phyloP scores from a whole-genome alignment of 495 filamentous ascomycete genomes.

The Penicillium cinerascens region DNA sequence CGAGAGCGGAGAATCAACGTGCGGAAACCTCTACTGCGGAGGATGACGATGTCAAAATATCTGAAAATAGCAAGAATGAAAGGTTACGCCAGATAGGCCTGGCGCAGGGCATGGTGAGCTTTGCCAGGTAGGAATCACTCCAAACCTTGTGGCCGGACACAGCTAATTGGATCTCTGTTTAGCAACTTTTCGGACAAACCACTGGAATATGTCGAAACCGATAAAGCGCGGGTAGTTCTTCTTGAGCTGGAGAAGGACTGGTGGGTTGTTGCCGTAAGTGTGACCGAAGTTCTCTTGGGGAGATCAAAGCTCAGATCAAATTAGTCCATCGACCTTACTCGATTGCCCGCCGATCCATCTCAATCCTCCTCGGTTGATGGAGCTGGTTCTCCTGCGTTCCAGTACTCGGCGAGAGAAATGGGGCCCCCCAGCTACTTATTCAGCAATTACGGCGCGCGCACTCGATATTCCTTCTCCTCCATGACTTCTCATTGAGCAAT shows the following conservation, averaged over 20 bases:
- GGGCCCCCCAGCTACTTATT: conserved; percentile 75
- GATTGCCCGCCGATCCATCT: conserved; percentile 33
- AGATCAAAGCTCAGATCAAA: conserved; percentile 17
- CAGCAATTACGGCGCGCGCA: conserved; percentile 81
- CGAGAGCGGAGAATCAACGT: conserved; percentile 32
- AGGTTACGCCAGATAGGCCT: conserved; percentile 89
- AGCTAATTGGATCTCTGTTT: conserved; percentile 9
- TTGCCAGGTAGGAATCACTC: conserved; percentile 59
- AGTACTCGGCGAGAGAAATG: conserved; percentile 87
- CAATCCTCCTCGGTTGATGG: conserved; percentile 21
- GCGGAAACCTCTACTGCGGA: conserved; percentile 37
- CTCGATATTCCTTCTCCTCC: conserved; percentile 80
- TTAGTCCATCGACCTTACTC: conserved; percentile 73
- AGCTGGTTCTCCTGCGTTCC: conserved; percentile 32
- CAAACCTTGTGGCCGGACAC: conserved; percentile 5
- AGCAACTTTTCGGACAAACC: conserved; percentile 77
- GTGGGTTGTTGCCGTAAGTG: conserved; percentile 85
- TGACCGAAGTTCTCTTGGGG: conserved; percentile 11
- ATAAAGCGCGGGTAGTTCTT: conserved; percentile 77
- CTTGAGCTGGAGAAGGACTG: conserved; percentile 83
- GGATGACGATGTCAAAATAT: conserved; percentile 55
- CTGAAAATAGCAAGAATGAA: conserved; percentile 69
- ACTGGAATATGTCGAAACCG: conserved; percentile 85
- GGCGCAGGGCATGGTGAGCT: conserved; percentile 95
- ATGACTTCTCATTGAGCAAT: conserved; percentile 63